phyloP scores from a whole-genome alignment of 441 rosid genomes.

The Corymbia citriodora region DNA sequence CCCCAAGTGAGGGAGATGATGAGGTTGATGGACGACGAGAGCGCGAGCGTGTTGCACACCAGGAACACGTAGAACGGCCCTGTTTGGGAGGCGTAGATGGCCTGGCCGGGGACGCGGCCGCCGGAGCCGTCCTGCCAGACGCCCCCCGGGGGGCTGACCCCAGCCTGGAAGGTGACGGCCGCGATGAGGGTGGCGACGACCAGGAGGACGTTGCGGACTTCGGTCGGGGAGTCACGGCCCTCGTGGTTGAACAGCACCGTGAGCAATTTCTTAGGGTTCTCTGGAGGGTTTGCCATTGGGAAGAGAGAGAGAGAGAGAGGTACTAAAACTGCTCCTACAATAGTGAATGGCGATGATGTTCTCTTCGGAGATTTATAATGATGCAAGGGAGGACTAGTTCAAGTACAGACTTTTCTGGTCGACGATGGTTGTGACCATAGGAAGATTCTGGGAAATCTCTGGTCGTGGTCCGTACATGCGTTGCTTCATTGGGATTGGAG shows the following conservation, averaged over 20 bases:
- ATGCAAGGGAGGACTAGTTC: background rate
- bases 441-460: background rate
- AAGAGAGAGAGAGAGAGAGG: background rate
- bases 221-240: background rate
- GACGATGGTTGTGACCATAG: background rate
- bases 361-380: background rate
- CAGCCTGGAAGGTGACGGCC: slow-evolving; percentile 12
- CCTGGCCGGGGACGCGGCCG: too few species aligned
- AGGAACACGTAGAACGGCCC: background rate
- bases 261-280: background rate
- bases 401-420: background rate
- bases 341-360: background rate
- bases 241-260: background rate
- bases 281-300: background rate
- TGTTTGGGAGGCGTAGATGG: background rate
- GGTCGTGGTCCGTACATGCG: background rate
- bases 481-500: background rate
- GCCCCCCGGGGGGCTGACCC: slow-evolving; percentile 17
- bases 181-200: slow-evolving; percentile 9
- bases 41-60: background rate
- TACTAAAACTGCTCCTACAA: background rate
- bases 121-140: background rate
- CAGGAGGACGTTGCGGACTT: slow-evolving; percentile 2
- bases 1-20: background rate
- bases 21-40: background rate